Conservation (phyloP, 768 basidiomycete species). For the Phaeolepiota aurea region DNA sequence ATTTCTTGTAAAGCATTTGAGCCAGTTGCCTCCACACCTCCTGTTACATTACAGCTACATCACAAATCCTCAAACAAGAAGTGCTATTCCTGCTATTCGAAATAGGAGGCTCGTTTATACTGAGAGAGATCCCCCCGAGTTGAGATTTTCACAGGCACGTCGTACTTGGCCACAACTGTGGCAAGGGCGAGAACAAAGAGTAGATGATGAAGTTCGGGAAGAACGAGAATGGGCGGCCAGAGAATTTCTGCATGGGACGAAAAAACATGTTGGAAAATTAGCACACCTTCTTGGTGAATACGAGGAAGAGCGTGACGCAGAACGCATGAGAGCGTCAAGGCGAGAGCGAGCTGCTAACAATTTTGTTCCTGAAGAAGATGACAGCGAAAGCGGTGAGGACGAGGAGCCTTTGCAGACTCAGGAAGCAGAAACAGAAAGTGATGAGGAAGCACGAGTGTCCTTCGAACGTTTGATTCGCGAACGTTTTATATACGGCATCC, state of each 20-base stretch:
- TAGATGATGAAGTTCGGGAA: constrained; percentile 47
- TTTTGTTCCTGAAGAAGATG: constrained; percentile 65
- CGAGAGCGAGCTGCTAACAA: constrained; percentile 28
- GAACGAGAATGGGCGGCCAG: constrained; percentile 64
- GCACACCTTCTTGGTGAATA: constrained; percentile 59
- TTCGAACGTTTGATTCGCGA: constrained; percentile 64
- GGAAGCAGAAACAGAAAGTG: constrained; percentile 31
- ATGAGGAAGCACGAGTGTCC: constrained; percentile 35
- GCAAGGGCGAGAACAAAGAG: constrained; percentile 43
- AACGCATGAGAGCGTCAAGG: constrained; percentile 42
- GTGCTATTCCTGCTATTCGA: constrained; percentile 52
- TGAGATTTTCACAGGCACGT: constrained; percentile 45
- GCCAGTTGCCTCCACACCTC: constrained; percentile 61
- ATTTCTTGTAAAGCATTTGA: constrained; percentile 55
- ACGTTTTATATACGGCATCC: constrained; percentile 64
- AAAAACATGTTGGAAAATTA: constrained; percentile 61
- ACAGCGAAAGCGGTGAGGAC: constrained; percentile 38
- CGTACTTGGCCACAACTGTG: constrained; percentile 62
- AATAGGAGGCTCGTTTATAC: constrained; percentile 67
- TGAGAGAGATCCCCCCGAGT: constrained; percentile 42
- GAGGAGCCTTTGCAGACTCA: constrained; percentile 6
- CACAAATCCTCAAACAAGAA: constrained; percentile 59
- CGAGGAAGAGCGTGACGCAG: constrained; percentile 72
- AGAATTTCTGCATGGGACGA: constrained; percentile 49
- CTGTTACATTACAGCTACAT: constrained; percentile 33